Conservation (phyloP, 2,329 filamentous ascomycete species). For the Mycocentrospora acerina region DNA sequence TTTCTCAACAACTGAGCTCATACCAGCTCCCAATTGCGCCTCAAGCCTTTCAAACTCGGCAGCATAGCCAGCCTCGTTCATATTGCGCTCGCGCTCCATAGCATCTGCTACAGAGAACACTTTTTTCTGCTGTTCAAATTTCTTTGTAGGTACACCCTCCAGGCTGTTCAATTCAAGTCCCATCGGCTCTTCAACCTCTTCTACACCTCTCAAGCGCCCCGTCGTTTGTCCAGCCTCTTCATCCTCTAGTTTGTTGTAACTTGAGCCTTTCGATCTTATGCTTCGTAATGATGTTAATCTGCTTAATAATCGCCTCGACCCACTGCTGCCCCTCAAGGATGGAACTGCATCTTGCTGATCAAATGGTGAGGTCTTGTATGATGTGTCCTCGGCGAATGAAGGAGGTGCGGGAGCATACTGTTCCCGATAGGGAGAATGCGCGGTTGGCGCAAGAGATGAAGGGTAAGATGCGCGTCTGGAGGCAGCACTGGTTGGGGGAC, state of each 20-base stretch:
- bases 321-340: slow-evolving; percentile 18
- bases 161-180: slow-evolving; percentile 32
- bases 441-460: slow-evolving; percentile 29
- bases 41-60: slow-evolving; percentile 41
- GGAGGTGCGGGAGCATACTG: slow-evolving; percentile 36
- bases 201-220: slow-evolving; percentile 21
- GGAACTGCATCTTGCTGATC: slow-evolving; percentile 16
- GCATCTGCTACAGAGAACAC: slow-evolving; percentile 12
- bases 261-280: slow-evolving; percentile 14
- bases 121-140: slow-evolving; percentile 17
- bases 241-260: slow-evolving; percentile 37
- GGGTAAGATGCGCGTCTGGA: slow-evolving; percentile 34
- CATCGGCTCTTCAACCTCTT: slow-evolving; percentile 34
- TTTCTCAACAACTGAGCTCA: slow-evolving; percentile 38
- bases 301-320: slow-evolving; percentile 34
- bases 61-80: slow-evolving; percentile 34
- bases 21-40: slow-evolving; percentile 39
- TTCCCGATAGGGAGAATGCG: slow-evolving; percentile 31
- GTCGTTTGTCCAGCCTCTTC: slow-evolving; percentile 23
- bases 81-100: slow-evolving; percentile 19
- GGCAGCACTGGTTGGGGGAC: slow-evolving; percentile 14
- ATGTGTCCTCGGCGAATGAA: slow-evolving; percentile 30
- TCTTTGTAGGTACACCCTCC: slow-evolving; percentile 31
- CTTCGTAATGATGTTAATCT: slow-evolving; percentile 33
- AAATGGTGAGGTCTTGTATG: slow-evolving; percentile 30